phyloP scores from a whole-genome alignment of 2,329 filamentous ascomycete species.

The Colletotrichum falcatum region DNA sequence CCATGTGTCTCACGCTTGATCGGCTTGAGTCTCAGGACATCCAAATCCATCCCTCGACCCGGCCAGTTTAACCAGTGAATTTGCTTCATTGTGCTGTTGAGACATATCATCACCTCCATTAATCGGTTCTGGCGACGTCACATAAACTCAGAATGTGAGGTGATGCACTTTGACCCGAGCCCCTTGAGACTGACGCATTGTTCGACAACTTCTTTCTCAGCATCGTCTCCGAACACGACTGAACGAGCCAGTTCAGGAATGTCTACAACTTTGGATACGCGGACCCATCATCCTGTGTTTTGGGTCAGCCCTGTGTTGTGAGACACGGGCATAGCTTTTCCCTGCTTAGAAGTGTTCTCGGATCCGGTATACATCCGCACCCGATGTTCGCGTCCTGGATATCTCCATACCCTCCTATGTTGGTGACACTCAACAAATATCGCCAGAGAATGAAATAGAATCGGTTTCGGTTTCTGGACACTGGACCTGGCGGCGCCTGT shows the following conservation, averaged over 20 bases:
- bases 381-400: neutral
- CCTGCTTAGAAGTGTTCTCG: neutral
- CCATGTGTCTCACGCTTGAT: neutral
- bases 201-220: neutral
- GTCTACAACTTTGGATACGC: neutral
- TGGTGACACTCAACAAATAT: no score
- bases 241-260: neutral
- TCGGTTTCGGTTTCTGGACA: neutral
- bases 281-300: neutral
- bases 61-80: neutral
- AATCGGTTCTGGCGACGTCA: neutral
- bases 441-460: neutral
- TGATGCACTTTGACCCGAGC: neutral
- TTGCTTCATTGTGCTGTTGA: neutral
- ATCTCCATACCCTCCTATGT: neutral
- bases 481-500: neutral
- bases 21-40: neutral
- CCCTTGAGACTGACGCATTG: neutral
- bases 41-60: no score
- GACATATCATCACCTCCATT: neutral
- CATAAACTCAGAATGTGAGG: neutral
- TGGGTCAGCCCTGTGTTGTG: slow-evolving; percentile 2
- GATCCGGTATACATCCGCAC: neutral
- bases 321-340: neutral
- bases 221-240: neutral